Evolutionary conservation across 495 filamentous ascomycete genomes (phyloP), one percentile per base, ranked within the genome.

Genomic region (Immersiella caudata): DNA sequence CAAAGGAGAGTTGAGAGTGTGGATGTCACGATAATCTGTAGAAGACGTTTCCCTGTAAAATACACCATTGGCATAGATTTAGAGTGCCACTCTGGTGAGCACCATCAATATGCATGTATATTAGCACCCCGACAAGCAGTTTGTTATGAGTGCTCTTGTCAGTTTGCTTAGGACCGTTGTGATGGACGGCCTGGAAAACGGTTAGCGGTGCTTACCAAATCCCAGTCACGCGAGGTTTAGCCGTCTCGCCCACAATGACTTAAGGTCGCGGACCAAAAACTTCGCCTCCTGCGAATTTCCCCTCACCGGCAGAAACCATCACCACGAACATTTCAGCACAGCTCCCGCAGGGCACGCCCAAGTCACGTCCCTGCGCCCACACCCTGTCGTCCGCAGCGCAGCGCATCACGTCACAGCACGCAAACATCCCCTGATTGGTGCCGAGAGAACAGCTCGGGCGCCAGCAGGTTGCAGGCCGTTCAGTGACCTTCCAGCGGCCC

Each of bases 291-390:
- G 63, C 62, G 60, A 69, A 76, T 68, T 73, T 73, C 64, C 71
- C 67, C 64, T 69, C 61, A 67, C 64, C 68, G 67, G 75, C 69
- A 74, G 66, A 74, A 73, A 67, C 65, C 66, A 76, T 75, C 76
- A 75, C 76, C 70, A 79, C 71, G 77, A 73, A 79, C 73, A 72
- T 78, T 79, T 79, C 76, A 79, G 74, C 78, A 77, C 78, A 78
- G 73, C 77, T 29, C 25, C 46, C 62, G 52, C 52, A 55, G 52
- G n/a, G 64, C 12, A 35, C 55, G 21, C 62, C 29, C 54, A 68
- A 50, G 64, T 68, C 71, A 73, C 71, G 66, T 69, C 71, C 66
- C 69, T 58, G 63, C 57, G 65, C 65, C 20, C 56, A 14, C 26
- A 29, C 25, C 52, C 16, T 36, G 35, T 54, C 25, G 61, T 29